Evolutionary conservation across 495 filamentous ascomycete genomes (phyloP), one percentile per base, ranked within the genome.

Genomic region (Neurospora pannonica): DNA sequence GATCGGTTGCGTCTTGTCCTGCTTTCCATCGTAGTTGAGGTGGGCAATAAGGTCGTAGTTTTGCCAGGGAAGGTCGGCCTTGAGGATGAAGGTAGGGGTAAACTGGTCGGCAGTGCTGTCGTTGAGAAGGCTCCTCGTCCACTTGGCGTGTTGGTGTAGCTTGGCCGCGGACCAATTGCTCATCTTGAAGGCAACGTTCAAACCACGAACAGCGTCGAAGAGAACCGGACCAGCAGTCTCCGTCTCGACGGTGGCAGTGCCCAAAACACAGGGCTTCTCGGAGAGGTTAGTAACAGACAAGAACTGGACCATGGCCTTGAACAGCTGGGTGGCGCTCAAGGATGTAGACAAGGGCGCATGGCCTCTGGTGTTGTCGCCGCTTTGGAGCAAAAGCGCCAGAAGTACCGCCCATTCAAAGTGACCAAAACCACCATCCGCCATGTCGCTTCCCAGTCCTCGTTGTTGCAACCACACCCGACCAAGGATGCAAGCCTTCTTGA

Each of bases 141-240:
- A 84, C 62, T 79, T 86, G 17, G 94, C 93, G 78, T 98, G 94
- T 54, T 91, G 88, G 70, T 89, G 88, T 67, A 91, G 82, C 76
- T 89, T 77, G 7, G 83, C 79, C 78, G 97, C 97, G 10, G 94
- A 95, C 92, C 92, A 97, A 39, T 87, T 81, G 0, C 90, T 91
- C 93, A 97, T 97, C 79, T 97, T 98, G 84, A 91, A 98, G 19
- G 97, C 85, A 46, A 98, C 74, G 78, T 99, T 98, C 74, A 95
- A 80, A 13, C 89, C 87, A 72, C 92, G 88, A 38, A 85, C 84
- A 3, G 90, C 89, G 81, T 98, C 97, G 78, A 88, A 92, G 38
- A 93, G 67, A 79, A 90, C 72, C 42, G 80, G 80, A 72, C 85
- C 75, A 75, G 76, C 74, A 10, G 75, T 77, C 17, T 84, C 86